Base-by-base conservation (phyloP, 129 eudicot genomes). In the Lactuca saligna region DNA sequence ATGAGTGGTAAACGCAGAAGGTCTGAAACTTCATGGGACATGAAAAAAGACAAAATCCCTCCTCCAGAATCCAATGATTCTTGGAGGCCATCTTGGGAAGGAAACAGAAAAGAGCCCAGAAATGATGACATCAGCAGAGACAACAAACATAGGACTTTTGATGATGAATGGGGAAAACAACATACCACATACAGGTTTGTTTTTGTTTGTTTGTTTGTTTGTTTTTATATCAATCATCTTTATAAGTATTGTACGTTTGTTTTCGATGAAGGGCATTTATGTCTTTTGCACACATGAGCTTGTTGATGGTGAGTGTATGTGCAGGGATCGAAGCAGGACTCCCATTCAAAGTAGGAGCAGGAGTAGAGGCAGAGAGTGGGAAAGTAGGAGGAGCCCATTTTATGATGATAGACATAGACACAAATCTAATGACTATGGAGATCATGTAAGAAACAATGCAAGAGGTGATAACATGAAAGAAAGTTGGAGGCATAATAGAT, bases 1-100 rank as follows among this genome's bases (percentile, higher is more conserved):
- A 86, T 87, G 93, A 82, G 85, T 58, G 81, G 75, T 70, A 70
- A 74, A 65, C 71, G 11, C 29, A 78, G 81, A 73, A 81, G 72
- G 29, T 73, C 56, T 49, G 76, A 68, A 65, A 50, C 84, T 31
- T 29, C 37, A 64, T 78, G 88, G 84, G 82, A 72, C 46, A 16
- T 15, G 31, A 84, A 64, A 54, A 81, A 69, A 29, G 88, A 78
- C 59, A 75, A 33, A 11, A 55, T 68, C 72, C 49, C 46, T 73
- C 67, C 75, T 51, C 69, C 57, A 35, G 77, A 81, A 77, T 53
- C 55, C 13, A 38, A n/a, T 54, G 49, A 65, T 33, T 72, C 87
- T 13, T 50, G 38, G 63, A 73, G 71, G 49, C 72, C 62, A 56
- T 65, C 79, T 66, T 17, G 83, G 73, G 80, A 86, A 34, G 83